Conservation (phyloP, 768 basidiomycete species). For the Kwoniella sp. region DNA sequence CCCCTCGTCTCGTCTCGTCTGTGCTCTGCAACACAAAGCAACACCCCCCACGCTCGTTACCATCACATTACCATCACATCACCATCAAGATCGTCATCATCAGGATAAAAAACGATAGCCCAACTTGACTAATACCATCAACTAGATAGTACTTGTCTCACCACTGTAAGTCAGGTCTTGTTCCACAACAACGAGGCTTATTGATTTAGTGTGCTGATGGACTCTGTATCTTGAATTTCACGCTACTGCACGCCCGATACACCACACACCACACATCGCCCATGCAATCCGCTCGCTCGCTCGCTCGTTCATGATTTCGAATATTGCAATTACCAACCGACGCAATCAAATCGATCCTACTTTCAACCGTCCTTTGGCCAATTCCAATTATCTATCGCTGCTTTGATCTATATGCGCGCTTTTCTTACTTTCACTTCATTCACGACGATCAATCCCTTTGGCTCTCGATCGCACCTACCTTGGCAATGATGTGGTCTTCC, state of each 20-base stretch:
- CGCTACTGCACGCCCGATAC: not conserved
- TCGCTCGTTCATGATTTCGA: not conserved
- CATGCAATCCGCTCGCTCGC: not conserved
- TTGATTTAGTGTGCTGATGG: not conserved
- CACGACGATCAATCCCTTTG: constrained; percentile 18
- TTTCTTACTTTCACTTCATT: not conserved
- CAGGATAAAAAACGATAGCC: too few species aligned
- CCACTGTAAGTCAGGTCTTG: not conserved
- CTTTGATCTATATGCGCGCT: not conserved
- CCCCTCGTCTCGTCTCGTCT: too few species aligned
- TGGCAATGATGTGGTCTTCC: too few species aligned
- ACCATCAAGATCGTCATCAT: too few species aligned
- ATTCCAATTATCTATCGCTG: too few species aligned
- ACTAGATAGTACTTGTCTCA: not conserved
- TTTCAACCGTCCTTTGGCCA: constrained; percentile 3
- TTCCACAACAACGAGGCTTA: not conserved
- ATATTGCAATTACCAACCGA: not conserved
- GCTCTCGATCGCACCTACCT: not conserved
- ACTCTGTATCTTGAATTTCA: not conserved
- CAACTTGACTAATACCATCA: not conserved
- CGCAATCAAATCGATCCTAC: not conserved
- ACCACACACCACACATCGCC: not conserved
- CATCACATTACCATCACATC: not conserved
- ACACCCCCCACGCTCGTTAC: not conserved
- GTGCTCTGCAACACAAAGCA: not conserved